phyloP scores from a whole-genome alignment of 305 asterid species.

The Ilex paraguariensis region DNA sequence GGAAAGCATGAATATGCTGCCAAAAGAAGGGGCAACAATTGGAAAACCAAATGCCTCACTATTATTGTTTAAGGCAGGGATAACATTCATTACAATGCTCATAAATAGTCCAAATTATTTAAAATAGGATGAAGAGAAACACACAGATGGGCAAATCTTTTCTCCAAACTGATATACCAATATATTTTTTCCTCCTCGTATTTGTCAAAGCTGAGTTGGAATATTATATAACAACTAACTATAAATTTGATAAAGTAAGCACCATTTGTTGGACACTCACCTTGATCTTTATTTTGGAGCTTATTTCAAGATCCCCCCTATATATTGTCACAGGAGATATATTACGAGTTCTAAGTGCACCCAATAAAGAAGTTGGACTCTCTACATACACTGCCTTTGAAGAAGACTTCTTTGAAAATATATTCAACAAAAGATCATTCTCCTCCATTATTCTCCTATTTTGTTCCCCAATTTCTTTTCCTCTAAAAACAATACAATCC shows the following conservation, averaged over 20 bases:
- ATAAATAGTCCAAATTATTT: too few species aligned
- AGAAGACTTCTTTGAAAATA: conserved; percentile 53
- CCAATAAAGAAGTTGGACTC: conserved; percentile 66
- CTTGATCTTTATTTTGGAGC: conserved; percentile 72
- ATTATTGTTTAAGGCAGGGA: too few species aligned
- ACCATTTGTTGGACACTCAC: conserved; percentile 34
- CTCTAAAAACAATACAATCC: conserved; percentile 67
- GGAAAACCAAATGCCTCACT: too few species aligned
- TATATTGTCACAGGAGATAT: conserved; percentile 72
- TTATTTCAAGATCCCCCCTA: conserved; percentile 86
- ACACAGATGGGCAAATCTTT: too few species aligned
- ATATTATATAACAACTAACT: too few species aligned
- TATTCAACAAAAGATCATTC: conserved; percentile 65
- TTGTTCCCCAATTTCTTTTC: conserved; percentile 27
- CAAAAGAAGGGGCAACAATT: too few species aligned
- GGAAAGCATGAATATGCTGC: too few species aligned
- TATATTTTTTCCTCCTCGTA: background rate
- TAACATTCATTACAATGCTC: too few species aligned
- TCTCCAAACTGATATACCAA: background rate
- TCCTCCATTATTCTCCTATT: conserved; percentile 56
- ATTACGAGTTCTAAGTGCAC: conserved; percentile 89
- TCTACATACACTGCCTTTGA: conserved; percentile 72
- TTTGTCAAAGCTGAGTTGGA: background rate
- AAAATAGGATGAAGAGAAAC: too few species aligned
- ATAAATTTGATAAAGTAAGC: conserved; percentile 4